A percentile compares a stretch with the other conserved stretches of the same genome.
Conservation (phyloP, 2,329 filamentous ascomycete genomes). For the Penicillium sp. region DNA sequence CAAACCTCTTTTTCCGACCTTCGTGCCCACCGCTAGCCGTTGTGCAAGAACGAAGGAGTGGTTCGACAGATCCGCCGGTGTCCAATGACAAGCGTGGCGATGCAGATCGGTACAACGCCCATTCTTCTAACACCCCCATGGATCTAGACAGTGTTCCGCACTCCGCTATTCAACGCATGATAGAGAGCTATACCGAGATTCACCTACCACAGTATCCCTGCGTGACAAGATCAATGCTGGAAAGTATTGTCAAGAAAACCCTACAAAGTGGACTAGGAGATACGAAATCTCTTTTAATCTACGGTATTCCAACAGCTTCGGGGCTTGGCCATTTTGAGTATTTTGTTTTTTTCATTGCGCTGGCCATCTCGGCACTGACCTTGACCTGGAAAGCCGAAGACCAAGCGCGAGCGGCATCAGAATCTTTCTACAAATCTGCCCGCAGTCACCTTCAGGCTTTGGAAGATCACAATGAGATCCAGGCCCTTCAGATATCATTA, state of each 20-base stretch:
- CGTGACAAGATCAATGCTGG: slow-evolving; percentile 1
- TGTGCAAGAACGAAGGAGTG: background rate
- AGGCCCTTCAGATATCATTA: slow-evolving; percentile 13
- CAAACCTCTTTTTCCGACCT: slow-evolving; percentile 4
- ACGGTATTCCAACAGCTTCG: background rate
- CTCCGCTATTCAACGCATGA: background rate
- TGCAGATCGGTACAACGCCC: background rate
- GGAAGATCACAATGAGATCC: slow-evolving; percentile 4
- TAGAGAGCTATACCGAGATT: background rate
- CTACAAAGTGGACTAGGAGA: background rate
- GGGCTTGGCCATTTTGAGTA: background rate
- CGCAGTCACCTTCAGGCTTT: slow-evolving; percentile 8
- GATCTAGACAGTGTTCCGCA: background rate
- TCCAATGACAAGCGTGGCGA: background rate
- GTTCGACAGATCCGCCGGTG: background rate
- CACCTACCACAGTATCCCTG: slow-evolving; percentile 10
- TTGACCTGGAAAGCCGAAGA: slow-evolving; percentile 13
- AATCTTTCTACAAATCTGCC: slow-evolving; percentile 12
- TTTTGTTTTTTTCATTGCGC: slow-evolving; percentile 10
- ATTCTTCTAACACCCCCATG: background rate
- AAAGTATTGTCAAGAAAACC: slow-evolving; percentile 3
- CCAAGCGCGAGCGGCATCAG: slow-evolving; percentile 10
- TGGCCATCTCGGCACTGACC: slow-evolving; percentile 12
- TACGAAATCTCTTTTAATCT: background rate
- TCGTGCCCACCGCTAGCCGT: slow-evolving; percentile 12